Percentiles rank a stretch among this genome's conserved stretches.
phyloP scores from a whole-genome alignment of 1,139 yeast species.

The Lodderomyces elongisporus region DNA sequence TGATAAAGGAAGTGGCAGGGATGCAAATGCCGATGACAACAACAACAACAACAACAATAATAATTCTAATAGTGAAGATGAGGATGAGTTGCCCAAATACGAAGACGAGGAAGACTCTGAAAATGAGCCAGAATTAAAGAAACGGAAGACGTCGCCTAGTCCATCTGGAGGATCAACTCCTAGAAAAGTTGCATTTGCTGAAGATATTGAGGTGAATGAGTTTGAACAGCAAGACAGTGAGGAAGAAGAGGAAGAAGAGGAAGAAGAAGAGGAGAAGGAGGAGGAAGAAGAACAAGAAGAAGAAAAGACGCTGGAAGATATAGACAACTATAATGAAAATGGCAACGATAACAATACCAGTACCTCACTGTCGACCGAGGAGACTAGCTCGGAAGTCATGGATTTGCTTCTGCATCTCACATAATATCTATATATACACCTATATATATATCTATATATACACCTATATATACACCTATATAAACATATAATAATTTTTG shows the following conservation, averaged over 20 bases:
- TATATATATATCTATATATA: too few species aligned
- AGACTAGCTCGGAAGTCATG: constrained; percentile 17
- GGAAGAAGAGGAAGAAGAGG: constrained; percentile 25
- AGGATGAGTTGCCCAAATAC: constrained; percentile 12
- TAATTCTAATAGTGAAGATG: constrained; percentile 13
- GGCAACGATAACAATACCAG: constrained; percentile 8
- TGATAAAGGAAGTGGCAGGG: constrained; percentile 33
- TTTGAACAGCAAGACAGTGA: constrained; percentile 18
- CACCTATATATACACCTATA: too few species aligned
- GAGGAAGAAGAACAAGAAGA: too few species aligned
- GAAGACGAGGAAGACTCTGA: constrained; percentile 22
- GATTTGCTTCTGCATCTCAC: constrained; percentile 33
- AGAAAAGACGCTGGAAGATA: too few species aligned
- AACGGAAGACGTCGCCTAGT: constrained; percentile 18
- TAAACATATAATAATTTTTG: too few species aligned
- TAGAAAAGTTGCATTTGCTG: constrained; percentile 43
- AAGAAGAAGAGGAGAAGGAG: too few species aligned
- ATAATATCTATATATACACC: too few species aligned
- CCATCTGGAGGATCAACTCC: constrained; percentile 29
- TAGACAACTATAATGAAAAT: constrained; percentile 19
- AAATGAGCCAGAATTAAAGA: constrained; percentile 14
- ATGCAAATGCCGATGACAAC: constrained; percentile 26
- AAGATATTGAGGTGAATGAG: constrained; percentile 43
- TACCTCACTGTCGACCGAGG: constrained; percentile 2
- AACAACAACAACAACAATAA: constrained; percentile 21